Conservation (phyloP, 768 basidiomycete genomes). For the Podaxis carcinomalis region DNA sequence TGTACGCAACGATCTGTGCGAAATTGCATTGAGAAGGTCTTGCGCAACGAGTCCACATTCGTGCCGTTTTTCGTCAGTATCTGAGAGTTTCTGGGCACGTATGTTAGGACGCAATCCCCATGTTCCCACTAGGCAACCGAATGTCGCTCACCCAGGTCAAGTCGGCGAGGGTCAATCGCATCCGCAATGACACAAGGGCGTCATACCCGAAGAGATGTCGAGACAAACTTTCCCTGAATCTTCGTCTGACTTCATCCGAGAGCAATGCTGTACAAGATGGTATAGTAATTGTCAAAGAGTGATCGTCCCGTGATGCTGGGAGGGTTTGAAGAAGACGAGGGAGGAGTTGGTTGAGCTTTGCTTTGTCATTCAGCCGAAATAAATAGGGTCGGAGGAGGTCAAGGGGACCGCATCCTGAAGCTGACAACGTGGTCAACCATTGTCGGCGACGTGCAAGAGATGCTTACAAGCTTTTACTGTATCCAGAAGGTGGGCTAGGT, state of each 20-base stretch:
- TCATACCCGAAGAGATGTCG: conserved; percentile 64
- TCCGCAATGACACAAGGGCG: conserved; percentile 44
- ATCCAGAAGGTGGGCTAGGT: conserved; percentile 26
- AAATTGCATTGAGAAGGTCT: conserved; percentile 44
- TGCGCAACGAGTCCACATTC: conserved; percentile 52
- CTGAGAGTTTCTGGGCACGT: conserved; percentile 43
- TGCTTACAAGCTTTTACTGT: conserved; percentile 28
- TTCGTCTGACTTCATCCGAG: conserved; percentile 32
- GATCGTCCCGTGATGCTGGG: conserved; percentile 26
- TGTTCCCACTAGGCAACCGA: not conserved
- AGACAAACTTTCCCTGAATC: conserved; percentile 48
- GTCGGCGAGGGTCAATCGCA: conserved; percentile 52
- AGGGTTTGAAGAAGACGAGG: conserved; percentile 44
- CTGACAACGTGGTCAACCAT: conserved; percentile 17
- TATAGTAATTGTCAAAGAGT: conserved; percentile 26
- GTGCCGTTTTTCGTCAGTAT: conserved; percentile 33
- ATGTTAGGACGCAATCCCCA: not conserved
- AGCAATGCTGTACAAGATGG: conserved; percentile 21
- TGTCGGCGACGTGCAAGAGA: not conserved
- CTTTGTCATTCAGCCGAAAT: conserved; percentile 23
- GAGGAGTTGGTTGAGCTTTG: conserved; percentile 31
- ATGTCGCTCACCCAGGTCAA: conserved; percentile 37
- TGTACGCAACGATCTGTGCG: conserved; percentile 48
- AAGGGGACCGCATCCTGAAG: conserved; percentile 42
- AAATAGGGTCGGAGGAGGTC: conserved; percentile 48